Evolutionary conservation across 495 filamentous ascomycete genomes (phyloP).

Genomic region (Penicillium macrosclerotiorum): DNA sequence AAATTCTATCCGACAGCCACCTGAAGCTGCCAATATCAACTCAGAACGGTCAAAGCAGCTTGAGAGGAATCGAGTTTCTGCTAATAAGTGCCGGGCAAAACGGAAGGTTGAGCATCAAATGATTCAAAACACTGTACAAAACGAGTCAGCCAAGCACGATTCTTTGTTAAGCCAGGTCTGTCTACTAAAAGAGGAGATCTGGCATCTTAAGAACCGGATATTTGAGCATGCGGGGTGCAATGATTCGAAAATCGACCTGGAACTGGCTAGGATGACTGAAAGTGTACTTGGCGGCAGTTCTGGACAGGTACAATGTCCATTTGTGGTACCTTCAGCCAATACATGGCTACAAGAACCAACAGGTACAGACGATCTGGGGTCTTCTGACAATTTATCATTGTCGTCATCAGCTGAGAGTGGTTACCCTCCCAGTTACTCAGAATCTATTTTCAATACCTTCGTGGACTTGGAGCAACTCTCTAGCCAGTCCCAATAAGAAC

Average conservation of each 20-base stretch:
- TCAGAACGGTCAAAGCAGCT: conserved; percentile 21
- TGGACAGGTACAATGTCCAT: conserved; percentile 1
- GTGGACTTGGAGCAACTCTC: too few species aligned
- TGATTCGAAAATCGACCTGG: conserved; percentile 18
- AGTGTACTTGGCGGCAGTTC: not conserved
- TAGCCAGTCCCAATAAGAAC: too few species aligned
- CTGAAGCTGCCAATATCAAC: conserved; percentile 4
- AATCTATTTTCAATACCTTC: too few species aligned
- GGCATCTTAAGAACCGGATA: conserved; percentile 23
- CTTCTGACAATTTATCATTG: too few species aligned
- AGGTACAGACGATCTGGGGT: too few species aligned
- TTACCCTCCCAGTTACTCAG: too few species aligned
- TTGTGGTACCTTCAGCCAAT: conserved; percentile 9
- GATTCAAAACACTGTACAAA: conserved; percentile 13
- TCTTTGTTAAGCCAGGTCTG: conserved; percentile 14
- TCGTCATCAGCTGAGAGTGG: too few species aligned
- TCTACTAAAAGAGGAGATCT: conserved; percentile 19
- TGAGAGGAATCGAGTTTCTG: conserved; percentile 26
- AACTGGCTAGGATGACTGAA: conserved; percentile 19
- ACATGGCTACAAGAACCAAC: conserved; percentile 18
- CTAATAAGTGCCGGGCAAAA: conserved; percentile 26
- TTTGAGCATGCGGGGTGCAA: conserved; percentile 24
- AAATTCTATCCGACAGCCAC: not conserved
- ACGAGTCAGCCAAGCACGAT: conserved; percentile 21
- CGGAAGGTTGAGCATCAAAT: conserved; percentile 21